A percentile compares a stretch with the other conserved stretches of the same genome.
These are phyloP conservation scores for Aspergillus floridensis DNA, from an alignment of 2,329 filamentous ascomycete species.

Conservation along the genomic window DNA sequence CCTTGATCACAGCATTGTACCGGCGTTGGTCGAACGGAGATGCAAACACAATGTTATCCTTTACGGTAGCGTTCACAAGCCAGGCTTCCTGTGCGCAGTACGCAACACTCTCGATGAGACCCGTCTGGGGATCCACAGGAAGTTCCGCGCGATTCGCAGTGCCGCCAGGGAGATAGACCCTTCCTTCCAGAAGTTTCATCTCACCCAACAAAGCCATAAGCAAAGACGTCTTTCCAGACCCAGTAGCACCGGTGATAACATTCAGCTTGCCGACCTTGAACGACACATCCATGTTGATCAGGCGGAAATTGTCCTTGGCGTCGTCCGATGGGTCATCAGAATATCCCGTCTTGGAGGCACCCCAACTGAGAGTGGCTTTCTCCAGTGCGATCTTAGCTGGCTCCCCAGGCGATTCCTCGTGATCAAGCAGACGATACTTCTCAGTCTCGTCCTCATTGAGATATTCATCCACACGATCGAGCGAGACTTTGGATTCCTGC, in stretches of 20 bases:
- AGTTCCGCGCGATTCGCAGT: conserved; percentile 77
- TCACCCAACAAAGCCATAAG: conserved; percentile 95
- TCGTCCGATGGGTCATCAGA: conserved; percentile 61
- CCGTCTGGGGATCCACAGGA: conserved; percentile 74
- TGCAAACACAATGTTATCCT: conserved; percentile 92
- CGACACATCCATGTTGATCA: conserved; percentile 78
- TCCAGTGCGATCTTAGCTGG: conserved; percentile 79
- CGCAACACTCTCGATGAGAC: conserved; percentile 84
- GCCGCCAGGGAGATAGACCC: conserved; percentile 80
- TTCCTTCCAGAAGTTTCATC: conserved; percentile 82
- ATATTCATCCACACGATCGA: conserved; percentile 95
- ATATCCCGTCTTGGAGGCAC: conserved; percentile 53
- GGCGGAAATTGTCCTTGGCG: conserved; percentile 71
- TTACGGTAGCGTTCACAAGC: conserved; percentile 93
- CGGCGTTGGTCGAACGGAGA: conserved; percentile 74
- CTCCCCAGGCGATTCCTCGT: conserved; percentile 67
- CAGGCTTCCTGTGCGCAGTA: conserved; percentile 97
- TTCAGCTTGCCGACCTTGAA: conserved; percentile 87
- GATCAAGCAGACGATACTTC: conserved; percentile 81
- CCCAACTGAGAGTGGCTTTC: conserved; percentile 86
- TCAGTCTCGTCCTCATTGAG: conserved; percentile 91
- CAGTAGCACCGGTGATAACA: conserved; percentile 87
- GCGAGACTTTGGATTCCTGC: conserved; percentile 93
- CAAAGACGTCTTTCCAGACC: conserved; percentile 91
- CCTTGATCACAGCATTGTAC: conserved; percentile 83